phyloP scores from a whole-genome alignment of 495 filamentous ascomycete genomes.

The Filosporella fistucella region DNA sequence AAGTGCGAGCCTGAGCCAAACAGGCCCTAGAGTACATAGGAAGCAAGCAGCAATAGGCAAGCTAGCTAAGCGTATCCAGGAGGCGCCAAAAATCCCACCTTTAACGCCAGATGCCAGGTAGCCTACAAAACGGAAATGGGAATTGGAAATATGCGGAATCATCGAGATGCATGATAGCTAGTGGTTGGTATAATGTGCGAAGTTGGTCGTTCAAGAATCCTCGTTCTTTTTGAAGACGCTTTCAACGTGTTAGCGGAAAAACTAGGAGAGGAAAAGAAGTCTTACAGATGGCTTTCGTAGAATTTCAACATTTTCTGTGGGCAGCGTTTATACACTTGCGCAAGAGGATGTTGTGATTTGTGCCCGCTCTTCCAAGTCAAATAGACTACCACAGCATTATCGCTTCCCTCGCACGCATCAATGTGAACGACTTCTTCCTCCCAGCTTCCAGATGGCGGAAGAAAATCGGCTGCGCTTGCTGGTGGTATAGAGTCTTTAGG shows the following conservation, averaged over 20 bases:
- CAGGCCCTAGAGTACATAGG: too few species aligned
- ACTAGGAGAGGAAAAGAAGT: not conserved
- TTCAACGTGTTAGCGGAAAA: not conserved
- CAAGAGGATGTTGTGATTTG: constrained; percentile 55
- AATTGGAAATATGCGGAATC: too few species aligned
- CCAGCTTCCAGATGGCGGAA: constrained; percentile 52
- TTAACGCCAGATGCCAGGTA: too few species aligned
- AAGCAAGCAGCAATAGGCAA: too few species aligned
- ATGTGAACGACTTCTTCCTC: constrained; percentile 50
- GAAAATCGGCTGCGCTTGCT: constrained; percentile 35
- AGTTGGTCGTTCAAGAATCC: too few species aligned
- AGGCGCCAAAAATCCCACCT: too few species aligned
- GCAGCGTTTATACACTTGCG: constrained; percentile 50
- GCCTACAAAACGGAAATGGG: too few species aligned
- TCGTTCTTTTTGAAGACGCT: constrained; percentile 2
- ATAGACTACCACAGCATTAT: constrained; percentile 43
- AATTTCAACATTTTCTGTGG: constrained; percentile 49
- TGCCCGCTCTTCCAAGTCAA: constrained; percentile 52
- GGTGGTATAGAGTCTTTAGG: constrained; percentile 30
- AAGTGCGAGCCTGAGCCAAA: too few species aligned
- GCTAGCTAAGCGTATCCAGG: too few species aligned
- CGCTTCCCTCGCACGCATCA: constrained; percentile 52
- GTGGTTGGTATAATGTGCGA: too few species aligned
- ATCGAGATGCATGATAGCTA: too few species aligned
- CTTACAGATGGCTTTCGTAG: too few species aligned